Conservation (phyloP, 2,329 filamentous ascomycete genomes). For the Penicillium sp. region DNA sequence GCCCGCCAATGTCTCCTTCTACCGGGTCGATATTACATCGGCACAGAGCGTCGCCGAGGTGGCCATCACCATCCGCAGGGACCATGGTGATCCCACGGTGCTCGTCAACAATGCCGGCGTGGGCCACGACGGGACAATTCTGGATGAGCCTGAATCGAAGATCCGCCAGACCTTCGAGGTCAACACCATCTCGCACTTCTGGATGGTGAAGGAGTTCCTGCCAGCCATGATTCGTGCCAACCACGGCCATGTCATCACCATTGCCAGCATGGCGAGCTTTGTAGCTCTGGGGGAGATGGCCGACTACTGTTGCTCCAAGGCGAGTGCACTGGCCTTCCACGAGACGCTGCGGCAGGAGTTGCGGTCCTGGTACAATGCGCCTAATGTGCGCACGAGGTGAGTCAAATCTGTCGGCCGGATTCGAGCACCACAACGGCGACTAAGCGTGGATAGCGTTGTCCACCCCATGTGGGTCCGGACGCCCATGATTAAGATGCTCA, state of each 20-base stretch:
- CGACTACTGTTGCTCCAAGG: slow-evolving; percentile 55
- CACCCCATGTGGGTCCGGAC: slow-evolving; percentile 50
- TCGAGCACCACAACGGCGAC: slow-evolving; percentile 1
- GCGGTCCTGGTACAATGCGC: slow-evolving; percentile 35
- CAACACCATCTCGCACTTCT: slow-evolving; percentile 53
- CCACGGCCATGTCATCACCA: slow-evolving; percentile 57
- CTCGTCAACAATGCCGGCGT: slow-evolving; percentile 54
- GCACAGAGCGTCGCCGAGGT: slow-evolving; percentile 31
- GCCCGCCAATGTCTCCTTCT: slow-evolving; percentile 37
- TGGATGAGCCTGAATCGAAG: slow-evolving; percentile 45
- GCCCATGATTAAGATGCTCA: slow-evolving; percentile 43
- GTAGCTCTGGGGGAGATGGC: slow-evolving; percentile 48
- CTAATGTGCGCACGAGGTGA: slow-evolving; percentile 40
- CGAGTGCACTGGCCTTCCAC: slow-evolving; percentile 53
- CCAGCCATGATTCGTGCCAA: slow-evolving; percentile 51
- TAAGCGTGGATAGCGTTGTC: slow-evolving; percentile 25
- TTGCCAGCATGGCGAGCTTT: slow-evolving; percentile 55
- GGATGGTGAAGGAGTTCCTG: slow-evolving; percentile 52
- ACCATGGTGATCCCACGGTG: slow-evolving; percentile 47
- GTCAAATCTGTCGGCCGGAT: background rate
- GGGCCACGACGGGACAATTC: slow-evolving; percentile 46
- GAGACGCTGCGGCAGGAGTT: slow-evolving; percentile 47
- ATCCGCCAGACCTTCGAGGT: slow-evolving; percentile 53
- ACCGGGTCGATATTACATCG: slow-evolving; percentile 39
- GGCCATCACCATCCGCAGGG: slow-evolving; percentile 39